Evolutionary conservation across 768 basidiomycete species (phyloP).

Genomic region (Rhodotorula sphaerocarpa): DNA sequence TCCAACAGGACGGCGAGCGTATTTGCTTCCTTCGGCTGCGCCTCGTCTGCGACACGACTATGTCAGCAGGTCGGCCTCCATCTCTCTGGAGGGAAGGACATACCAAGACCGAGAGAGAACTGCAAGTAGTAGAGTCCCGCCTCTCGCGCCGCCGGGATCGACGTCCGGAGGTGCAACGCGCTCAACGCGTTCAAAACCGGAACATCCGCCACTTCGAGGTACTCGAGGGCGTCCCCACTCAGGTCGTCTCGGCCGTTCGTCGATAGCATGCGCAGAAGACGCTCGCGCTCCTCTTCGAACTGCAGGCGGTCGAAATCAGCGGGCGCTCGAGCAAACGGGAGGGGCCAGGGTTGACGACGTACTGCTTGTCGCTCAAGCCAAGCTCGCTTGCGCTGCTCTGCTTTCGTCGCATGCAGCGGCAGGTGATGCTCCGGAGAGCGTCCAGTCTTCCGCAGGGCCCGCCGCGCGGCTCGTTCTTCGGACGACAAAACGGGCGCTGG

Average conservation of each 20-base stretch:
- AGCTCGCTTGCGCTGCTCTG: not conserved
- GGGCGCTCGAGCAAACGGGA: too few species aligned
- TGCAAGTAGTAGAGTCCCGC: not conserved
- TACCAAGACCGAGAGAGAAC: not conserved
- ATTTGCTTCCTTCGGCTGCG: not conserved
- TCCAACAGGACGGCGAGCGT: conserved; percentile 1
- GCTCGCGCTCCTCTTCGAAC: conserved; percentile 4
- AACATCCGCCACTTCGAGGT: not conserved
- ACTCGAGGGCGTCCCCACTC: not conserved
- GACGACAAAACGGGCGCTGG: not conserved
- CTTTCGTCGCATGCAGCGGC: not conserved
- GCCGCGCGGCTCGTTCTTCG: conserved; percentile 1
- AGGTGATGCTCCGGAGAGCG: not conserved
- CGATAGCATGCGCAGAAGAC: not conserved
- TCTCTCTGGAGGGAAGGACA: not conserved
- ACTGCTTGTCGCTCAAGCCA: conserved; percentile 6
- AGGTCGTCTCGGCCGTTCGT: too few species aligned
- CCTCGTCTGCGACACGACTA: not conserved
- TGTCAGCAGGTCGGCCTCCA: too few species aligned
- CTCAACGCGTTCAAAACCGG: conserved; percentile 3
- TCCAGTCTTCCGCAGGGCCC: not conserved
- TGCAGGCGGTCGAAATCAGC: not conserved
- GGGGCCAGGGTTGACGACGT: not conserved
- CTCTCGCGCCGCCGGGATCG: not conserved
- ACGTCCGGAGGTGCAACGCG: not conserved